A percentile compares a stretch with the other conserved stretches of the same genome.
Conservation (phyloP, 2,329 filamentous ascomycete species). For the Monilinia polystroma region DNA sequence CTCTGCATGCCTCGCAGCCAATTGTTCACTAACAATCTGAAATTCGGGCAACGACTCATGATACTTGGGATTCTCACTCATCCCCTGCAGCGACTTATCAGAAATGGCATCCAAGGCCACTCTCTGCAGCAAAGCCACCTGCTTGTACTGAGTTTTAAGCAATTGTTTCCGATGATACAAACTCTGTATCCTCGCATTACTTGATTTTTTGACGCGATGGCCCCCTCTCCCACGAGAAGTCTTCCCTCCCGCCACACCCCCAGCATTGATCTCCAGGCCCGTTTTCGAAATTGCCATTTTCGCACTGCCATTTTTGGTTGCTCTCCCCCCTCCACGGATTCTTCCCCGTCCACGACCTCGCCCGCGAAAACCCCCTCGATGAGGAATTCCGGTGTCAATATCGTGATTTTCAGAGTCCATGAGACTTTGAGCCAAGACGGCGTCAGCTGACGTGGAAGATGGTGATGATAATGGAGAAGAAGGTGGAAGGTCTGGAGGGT, state of each 20-base stretch:
- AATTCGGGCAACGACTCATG: conserved; percentile 38
- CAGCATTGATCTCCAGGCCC: background rate
- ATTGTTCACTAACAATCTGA: conserved; percentile 27
- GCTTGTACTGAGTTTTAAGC: conserved; percentile 36
- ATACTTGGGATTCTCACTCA: conserved; percentile 32
- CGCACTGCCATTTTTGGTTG: conserved; percentile 21
- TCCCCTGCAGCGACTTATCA: conserved; percentile 35
- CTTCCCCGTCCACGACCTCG: conserved; percentile 33
- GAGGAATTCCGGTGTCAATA: conserved; percentile 3
- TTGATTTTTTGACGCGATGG: conserved; percentile 35
- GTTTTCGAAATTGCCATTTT: background rate
- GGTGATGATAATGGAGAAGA: conserved; percentile 22
- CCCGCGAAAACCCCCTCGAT: conserved; percentile 31
- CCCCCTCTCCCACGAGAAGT: conserved; percentile 31
- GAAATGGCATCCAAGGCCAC: conserved; percentile 32
- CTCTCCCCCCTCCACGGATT: conserved; percentile 30
- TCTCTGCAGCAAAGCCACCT: conserved; percentile 33
- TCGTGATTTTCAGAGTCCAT: conserved; percentile 17
- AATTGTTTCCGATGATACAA: conserved; percentile 36
- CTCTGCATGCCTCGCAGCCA: conserved; percentile 30
- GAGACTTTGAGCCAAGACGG: conserved; percentile 15
- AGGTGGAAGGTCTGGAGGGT: conserved; percentile 8
- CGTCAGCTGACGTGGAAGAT: conserved; percentile 21
- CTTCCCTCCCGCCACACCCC: conserved; percentile 24
- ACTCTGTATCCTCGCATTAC: conserved; percentile 36